These are phyloP conservation scores for Earliella scabrosa DNA, from an alignment of 1,284 basidiomycete species.

Conservation along the genomic window DNA sequence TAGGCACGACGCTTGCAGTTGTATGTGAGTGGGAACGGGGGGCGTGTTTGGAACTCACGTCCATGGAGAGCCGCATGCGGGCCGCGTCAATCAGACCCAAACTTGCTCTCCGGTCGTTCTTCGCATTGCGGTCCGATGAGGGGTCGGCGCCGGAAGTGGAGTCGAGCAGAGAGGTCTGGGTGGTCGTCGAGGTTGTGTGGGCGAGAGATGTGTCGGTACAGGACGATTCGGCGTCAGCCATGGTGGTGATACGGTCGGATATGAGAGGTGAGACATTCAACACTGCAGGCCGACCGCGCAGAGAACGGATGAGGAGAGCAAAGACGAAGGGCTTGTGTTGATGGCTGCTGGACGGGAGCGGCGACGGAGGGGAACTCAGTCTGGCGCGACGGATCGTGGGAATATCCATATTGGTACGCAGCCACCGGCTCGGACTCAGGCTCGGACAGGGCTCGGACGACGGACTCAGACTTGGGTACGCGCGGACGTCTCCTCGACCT, in stretches of 20 bases:
- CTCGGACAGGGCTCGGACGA: too few relatives aligned
- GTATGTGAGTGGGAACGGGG: slow-evolving; percentile 26
- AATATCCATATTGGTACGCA: slow-evolving; percentile 8
- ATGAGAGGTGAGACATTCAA: slow-evolving; percentile 25
- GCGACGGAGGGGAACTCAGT: slow-evolving; percentile 5
- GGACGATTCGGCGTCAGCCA: slow-evolving; percentile 28
- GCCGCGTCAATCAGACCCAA: slow-evolving; percentile 39
- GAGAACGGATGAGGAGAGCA: slow-evolving; percentile 18
- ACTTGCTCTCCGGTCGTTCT: slow-evolving; percentile 28
- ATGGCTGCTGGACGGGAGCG: background rate
- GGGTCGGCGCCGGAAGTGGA: slow-evolving; percentile 24
- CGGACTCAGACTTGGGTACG: too few relatives aligned
- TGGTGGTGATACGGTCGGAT: slow-evolving; percentile 17
- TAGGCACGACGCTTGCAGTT: slow-evolving; percentile 35
- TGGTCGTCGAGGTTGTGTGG: slow-evolving; percentile 31
- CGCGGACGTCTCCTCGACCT: too few relatives aligned
- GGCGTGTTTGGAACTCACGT: slow-evolving; percentile 35
- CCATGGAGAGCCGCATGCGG: slow-evolving; percentile 38
- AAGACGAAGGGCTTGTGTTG: slow-evolving; percentile 11
- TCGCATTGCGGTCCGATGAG: slow-evolving; percentile 23
- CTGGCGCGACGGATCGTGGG: slow-evolving; percentile 1
- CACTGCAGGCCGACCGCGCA: slow-evolving; percentile 11
- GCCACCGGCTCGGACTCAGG: too few relatives aligned
- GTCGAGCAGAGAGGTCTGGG: slow-evolving; percentile 28
- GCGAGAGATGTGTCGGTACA: slow-evolving; percentile 31